A percentile compares a stretch with the other conserved stretches of the same genome.
These are phyloP conservation scores for Trichomonascus vanleenenianus DNA, from an alignment of 805 yeast genomes.

Conservation along the genomic window DNA sequence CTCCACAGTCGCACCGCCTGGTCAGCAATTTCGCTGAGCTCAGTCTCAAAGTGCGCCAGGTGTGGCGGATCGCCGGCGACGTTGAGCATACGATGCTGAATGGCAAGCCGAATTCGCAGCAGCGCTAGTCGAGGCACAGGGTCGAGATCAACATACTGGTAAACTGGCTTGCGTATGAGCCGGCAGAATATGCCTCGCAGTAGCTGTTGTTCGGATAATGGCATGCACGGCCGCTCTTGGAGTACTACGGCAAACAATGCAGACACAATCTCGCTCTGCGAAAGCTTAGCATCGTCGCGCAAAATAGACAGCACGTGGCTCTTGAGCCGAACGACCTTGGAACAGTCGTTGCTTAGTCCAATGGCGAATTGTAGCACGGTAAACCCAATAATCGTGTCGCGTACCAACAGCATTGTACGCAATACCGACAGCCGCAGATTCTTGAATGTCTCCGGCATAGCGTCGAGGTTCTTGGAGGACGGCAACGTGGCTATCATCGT, in stretches of 20 bases:
- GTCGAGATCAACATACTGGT: conserved; percentile 1
- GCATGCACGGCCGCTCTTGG: conserved; percentile 15
- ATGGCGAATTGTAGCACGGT: conserved; percentile 13
- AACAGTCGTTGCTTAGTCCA: conserved; percentile 9
- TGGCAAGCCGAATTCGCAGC: conserved; percentile 13
- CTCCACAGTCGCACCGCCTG: conserved; percentile 13
- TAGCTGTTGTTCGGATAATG: conserved; percentile 7
- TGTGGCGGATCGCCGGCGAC: neutral
- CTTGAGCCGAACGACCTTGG: conserved; percentile 12
- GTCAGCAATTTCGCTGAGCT: conserved; percentile 12
- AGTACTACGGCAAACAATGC: conserved; percentile 8
- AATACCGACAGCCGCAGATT: conserved; percentile 14
- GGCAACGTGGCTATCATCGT: conserved; percentile 8
- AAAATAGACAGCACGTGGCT: conserved; percentile 5
- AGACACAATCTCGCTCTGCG: conserved; percentile 3
- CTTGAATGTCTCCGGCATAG: conserved; percentile 15
- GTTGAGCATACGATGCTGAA: conserved; percentile 10
- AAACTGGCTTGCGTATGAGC: conserved; percentile 4
- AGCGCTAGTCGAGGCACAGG: conserved; percentile 14
- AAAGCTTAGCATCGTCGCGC: conserved; percentile 1
- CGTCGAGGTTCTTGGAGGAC: conserved; percentile 3
- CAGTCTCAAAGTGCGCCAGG: conserved; percentile 12
- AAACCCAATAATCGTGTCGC: conserved; percentile 14
- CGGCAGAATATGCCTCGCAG: conserved; percentile 12
- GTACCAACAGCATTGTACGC: conserved; percentile 11